These are phyloP conservation scores for Arthrinium phaeospermum DNA, from an alignment of 2,329 filamentous ascomycete genomes.

Conservation along the genomic window DNA sequence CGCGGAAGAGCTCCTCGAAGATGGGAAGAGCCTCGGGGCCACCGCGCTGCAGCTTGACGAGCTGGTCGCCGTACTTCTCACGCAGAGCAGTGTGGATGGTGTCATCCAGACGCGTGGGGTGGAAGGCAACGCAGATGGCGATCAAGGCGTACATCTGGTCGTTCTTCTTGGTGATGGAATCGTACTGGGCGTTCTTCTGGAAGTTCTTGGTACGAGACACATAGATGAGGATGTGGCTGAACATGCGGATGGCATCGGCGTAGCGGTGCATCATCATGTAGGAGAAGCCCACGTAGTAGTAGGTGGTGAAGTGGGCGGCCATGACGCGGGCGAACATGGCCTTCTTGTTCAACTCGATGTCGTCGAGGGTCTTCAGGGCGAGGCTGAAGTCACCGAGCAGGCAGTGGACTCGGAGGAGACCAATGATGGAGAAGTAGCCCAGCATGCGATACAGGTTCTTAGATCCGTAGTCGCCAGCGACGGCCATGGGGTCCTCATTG, in stretches of 20 bases:
- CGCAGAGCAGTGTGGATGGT: constrained; percentile 97
- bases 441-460: constrained; percentile 97
- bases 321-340: constrained; percentile 99
- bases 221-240: constrained; percentile 99
- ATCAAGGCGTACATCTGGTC: constrained; percentile 99
- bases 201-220: constrained; percentile 99
- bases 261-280: constrained; percentile 99
- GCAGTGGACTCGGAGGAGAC: constrained; percentile 93
- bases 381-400: constrained; percentile 97
- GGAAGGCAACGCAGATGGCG: constrained; percentile 97
- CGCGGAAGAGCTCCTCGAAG: constrained; percentile 97
- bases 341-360: constrained; percentile 99
- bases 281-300: constrained; percentile 99
- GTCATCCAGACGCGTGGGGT: constrained; percentile 95
- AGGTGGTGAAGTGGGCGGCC: constrained; percentile 99
- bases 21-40: constrained; percentile 94
- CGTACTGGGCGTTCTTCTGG: constrained; percentile 98
- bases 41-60: constrained; percentile 93
- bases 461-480: constrained; percentile 93
- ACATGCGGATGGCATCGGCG: constrained; percentile 98
- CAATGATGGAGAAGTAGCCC: constrained; percentile 99
- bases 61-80: constrained; percentile 99
- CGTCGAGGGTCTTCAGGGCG: constrained; percentile 97
- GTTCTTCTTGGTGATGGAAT: constrained; percentile 99
- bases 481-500: constrained; percentile 84